These are phyloP conservation scores for Sporothrix variecibatus DNA, from an alignment of 2,329 filamentous ascomycete species.

Conservation along the genomic window DNA sequence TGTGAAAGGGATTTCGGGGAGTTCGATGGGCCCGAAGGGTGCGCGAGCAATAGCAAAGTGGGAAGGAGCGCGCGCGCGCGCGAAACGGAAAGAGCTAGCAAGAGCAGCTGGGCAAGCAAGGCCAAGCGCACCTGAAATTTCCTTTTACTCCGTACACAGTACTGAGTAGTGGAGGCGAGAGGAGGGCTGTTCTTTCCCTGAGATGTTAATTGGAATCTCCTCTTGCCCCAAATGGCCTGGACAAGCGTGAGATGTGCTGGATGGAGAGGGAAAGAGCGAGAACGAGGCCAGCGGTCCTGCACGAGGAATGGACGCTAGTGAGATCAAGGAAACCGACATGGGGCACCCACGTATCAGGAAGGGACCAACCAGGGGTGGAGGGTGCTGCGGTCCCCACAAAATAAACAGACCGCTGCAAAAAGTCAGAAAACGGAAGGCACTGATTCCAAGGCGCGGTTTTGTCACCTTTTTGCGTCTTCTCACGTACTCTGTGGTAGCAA, in stretches of 20 bases:
- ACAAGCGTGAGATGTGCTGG: neutral
- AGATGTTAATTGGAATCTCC: neutral
- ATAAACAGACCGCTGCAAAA: constrained; percentile 11
- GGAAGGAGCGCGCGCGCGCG: neutral
- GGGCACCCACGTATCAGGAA: neutral
- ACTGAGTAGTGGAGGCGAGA: too few relatives aligned
- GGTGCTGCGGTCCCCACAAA: neutral
- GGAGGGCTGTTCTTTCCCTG: neutral
- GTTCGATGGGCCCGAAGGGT: constrained; percentile 17
- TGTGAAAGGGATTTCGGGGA: constrained; percentile 11
- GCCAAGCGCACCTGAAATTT: constrained; percentile 19
- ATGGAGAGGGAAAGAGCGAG: neutral
- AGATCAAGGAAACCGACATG: constrained; percentile 11
- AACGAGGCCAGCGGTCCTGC: neutral
- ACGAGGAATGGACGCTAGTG: constrained; percentile 12
- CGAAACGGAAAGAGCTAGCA: constrained; percentile 16
- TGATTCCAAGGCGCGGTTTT: constrained; percentile 16
- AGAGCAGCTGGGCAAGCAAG: neutral
- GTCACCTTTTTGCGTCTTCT: constrained; percentile 5
- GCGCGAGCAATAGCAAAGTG: neutral
- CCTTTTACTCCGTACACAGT: too few relatives aligned
- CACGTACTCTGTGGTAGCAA: neutral
- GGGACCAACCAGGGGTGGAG: constrained; percentile 15
- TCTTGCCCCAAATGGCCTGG: neutral
- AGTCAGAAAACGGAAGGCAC: neutral